Percentiles rank a stretch among this genome's conserved stretches.
Evolutionary conservation across 2,329 filamentous ascomycete species (phyloP).

Genomic region (Neofusicoccum parvum): DNA sequence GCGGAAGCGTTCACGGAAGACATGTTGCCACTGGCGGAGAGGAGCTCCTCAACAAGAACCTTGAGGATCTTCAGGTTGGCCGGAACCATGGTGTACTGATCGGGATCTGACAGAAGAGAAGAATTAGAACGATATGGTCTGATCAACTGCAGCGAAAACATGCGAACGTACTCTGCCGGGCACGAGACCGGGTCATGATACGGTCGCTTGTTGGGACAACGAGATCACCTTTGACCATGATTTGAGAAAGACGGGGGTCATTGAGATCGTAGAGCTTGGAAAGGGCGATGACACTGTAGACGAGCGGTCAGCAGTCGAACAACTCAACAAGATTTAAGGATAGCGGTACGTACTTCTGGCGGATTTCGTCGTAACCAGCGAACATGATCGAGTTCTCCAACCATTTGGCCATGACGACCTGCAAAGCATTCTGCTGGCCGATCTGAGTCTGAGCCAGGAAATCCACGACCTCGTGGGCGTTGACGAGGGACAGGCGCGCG

Average conservation of each 20-base stretch:
- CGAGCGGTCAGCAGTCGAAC: slow-evolving; percentile 25
- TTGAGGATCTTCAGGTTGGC: slow-evolving; percentile 95
- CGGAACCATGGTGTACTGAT: slow-evolving; percentile 83
- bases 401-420: slow-evolving; percentile 92
- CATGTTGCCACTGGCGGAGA: slow-evolving; percentile 63
- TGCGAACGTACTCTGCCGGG: slow-evolving; percentile 69
- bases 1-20: slow-evolving; percentile 54
- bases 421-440: slow-evolving; percentile 76
- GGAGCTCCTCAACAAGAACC: slow-evolving; percentile 88
- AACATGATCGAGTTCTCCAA: slow-evolving; percentile 96
- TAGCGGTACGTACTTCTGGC: slow-evolving; percentile 75
- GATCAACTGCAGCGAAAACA: slow-evolving; percentile 22
- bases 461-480: slow-evolving; percentile 84
- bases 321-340: not conserved
- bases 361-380: slow-evolving; percentile 96
- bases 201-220: slow-evolving; percentile 76
- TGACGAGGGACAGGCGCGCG: slow-evolving; percentile 81
- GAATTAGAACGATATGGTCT: slow-evolving; percentile 7
- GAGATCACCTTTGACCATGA: slow-evolving; percentile 87
- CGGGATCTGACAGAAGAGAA: slow-evolving; percentile 64
- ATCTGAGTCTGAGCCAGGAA: slow-evolving; percentile 87
- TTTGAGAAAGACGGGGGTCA: slow-evolving; percentile 75
- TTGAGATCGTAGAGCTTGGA: slow-evolving; percentile 88
- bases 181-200: slow-evolving; percentile 92
- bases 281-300: slow-evolving; percentile 77